Evolutionary conservation across 805 yeast species (phyloP).

Genomic region (Teunomyces barrocoloradensis): DNA sequence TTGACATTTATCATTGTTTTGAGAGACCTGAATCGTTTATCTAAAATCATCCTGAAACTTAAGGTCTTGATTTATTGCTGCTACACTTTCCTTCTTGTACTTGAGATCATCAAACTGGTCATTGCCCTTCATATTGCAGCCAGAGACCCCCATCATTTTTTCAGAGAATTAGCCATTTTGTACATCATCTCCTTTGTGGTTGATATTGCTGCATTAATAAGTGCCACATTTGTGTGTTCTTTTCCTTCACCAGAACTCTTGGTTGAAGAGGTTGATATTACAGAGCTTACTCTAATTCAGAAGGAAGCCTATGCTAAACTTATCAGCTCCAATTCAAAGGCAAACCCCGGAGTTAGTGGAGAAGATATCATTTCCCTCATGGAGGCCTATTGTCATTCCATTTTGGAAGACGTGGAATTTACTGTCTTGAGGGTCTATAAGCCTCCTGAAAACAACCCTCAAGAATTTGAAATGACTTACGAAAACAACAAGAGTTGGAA

Average conservation of each 20-base stretch:
- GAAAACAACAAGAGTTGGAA: constrained; percentile 3
- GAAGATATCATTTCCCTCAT: constrained; percentile 1
- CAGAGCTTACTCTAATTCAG: background rate
- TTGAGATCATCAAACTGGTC: background rate
- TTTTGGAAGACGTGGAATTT: background rate
- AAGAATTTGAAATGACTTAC: constrained; percentile 3
- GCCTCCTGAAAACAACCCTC: background rate
- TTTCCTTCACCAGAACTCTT: background rate
- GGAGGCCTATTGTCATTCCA: constrained; percentile 1
- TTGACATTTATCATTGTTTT: background rate
- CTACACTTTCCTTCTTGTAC: background rate
- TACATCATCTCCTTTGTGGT: background rate
- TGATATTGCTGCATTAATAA: background rate
- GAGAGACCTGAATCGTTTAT: constrained; percentile 2
- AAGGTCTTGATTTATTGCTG: background rate
- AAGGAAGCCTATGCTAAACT: constrained; percentile 1
- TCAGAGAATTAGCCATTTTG: background rate
- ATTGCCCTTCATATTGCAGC: background rate
- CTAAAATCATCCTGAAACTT: constrained; percentile 1
- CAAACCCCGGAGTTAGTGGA: constrained; percentile 2
- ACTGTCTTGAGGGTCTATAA: constrained; percentile 3
- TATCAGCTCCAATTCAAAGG: background rate
- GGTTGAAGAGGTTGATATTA: background rate
- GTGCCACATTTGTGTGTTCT: background rate
- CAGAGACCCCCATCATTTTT: background rate